phyloP scores from a whole-genome alignment of 139 green algal genomes.

The Volvox africanus region DNA sequence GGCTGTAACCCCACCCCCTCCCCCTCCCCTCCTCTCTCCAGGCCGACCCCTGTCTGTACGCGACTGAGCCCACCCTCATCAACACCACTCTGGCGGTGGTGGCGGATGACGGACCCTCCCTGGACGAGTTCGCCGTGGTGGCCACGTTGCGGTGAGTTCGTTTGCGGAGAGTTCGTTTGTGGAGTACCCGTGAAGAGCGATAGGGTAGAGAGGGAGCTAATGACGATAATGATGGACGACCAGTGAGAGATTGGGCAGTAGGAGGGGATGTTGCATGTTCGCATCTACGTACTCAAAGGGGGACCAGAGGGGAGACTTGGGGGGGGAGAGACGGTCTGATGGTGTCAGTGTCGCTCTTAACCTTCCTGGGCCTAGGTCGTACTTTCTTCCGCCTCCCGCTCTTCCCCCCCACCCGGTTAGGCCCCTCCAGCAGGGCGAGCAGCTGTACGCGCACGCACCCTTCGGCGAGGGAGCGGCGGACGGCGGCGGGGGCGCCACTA shows the following conservation, averaged over 20 bases:
- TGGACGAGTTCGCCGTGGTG: slow-evolving; percentile 36
- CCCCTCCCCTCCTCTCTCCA: background rate
- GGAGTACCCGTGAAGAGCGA: too few species aligned
- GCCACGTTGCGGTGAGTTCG: background rate
- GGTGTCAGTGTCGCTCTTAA: too few species aligned
- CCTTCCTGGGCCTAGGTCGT: too few species aligned
- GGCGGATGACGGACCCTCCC: background rate
- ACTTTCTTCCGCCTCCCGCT: background rate
- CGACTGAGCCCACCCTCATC: background rate
- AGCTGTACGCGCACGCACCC: background rate
- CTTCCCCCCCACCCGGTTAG: background rate
- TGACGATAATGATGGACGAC: too few species aligned
- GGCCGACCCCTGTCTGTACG: slow-evolving; percentile 30
- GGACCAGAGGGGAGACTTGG: too few species aligned
- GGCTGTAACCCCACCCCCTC: background rate
- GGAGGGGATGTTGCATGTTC: too few species aligned
- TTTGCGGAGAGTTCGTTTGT: background rate
- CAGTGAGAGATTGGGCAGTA: too few species aligned
- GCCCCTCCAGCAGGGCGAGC: background rate
- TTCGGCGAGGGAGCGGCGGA: background rate
- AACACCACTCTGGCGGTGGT: slow-evolving; percentile 40
- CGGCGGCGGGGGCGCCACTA: slow-evolving; percentile 14
- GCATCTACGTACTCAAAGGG: too few species aligned
- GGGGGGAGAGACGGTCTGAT: too few species aligned
- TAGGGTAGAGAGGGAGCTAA: too few species aligned